Base-by-base conservation (phyloP, 495 filamentous ascomycete genomes). In the Aspergillus cristatus region DNA sequence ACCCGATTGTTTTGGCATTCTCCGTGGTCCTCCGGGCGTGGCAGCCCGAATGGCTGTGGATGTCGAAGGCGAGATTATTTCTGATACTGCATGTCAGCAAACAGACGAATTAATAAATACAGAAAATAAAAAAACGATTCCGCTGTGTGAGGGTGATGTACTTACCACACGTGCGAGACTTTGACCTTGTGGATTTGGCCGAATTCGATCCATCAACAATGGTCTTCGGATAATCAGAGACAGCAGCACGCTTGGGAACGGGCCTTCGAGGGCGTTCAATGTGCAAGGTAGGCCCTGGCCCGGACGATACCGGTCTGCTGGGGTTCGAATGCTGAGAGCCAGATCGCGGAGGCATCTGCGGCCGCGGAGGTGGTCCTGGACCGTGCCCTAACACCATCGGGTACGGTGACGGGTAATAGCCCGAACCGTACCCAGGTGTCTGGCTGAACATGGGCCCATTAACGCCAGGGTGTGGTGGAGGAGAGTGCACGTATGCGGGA, bases 1-100 rank as follows among this genome's bases (percentile, higher is more conserved):
- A 2, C 91, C 91, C 6, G 82, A 84, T 61, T 96, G 88, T 53
- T 85, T 86, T 17, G 90, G 90, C 49, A 95, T 97, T 47, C 89
- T 72, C 10, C 88, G 86, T 11, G 90, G 87, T n/a, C 88, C 89
- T 46, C 87, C 76, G 33, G 85, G 83, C 18, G 83, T 70, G 13
- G 25, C 62, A 11, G 62, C 56, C 34, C 51, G 38, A 26, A 42
- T 24, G 15, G 35, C 28, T 2, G 38, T 46, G 18, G 44, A 38
- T 6, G 46, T 41, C 8, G 48, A 37, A 28, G 39, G 46, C 24
- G 54, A 47, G 6, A 32, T 29, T 20, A 48, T 37, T 32, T 50
- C 46, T 55, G 34, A 16, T 28, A 28, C 14, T 15, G 34, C 22
- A 18, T 42, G 16, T 46, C 35, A 36, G 29, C 20, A 24, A n/a